Percentiles rank a stretch among this genome's conserved stretches.
phyloP scores from a whole-genome alignment of 2,329 filamentous ascomycete species.

The Thermothelomyces thermophilus region DNA sequence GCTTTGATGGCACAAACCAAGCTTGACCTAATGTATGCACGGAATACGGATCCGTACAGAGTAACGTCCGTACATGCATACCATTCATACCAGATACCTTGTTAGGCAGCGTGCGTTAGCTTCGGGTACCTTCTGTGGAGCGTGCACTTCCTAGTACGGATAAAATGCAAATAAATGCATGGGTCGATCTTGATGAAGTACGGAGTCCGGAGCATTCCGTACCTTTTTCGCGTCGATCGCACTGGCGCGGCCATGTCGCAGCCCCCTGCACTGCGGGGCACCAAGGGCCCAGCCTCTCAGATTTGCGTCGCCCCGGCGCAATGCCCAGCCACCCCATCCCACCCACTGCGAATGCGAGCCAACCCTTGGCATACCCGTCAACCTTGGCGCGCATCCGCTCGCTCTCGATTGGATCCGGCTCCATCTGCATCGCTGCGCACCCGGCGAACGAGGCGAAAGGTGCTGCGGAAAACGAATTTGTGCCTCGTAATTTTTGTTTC shows the following conservation, averaged over 20 bases:
- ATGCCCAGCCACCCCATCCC: slow-evolving; percentile 11
- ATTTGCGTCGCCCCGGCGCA: slow-evolving; percentile 6
- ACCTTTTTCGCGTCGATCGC: too few species aligned
- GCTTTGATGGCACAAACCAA: too few species aligned
- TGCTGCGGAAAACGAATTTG: background rate
- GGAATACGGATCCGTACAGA: too few species aligned
- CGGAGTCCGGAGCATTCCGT: too few species aligned
- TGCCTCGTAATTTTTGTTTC: background rate
- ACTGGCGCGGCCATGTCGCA: background rate
- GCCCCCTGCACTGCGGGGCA: slow-evolving; percentile 4
- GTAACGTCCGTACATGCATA: too few species aligned
- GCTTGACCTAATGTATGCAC: too few species aligned
- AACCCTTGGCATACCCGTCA: slow-evolving; percentile 1
- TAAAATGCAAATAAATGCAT: too few species aligned
- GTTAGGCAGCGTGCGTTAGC: too few species aligned
- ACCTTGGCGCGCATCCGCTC: slow-evolving; percentile 5
- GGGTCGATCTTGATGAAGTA: too few species aligned
- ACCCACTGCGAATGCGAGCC: slow-evolving; percentile 18
- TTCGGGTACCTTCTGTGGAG: too few species aligned
- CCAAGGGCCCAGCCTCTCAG: slow-evolving; percentile 15
- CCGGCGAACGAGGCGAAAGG: background rate
- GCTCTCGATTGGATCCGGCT: slow-evolving; percentile 6
- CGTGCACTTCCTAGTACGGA: too few species aligned
- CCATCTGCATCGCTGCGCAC: background rate
- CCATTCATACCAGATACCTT: too few species aligned